Evolutionary conservation across 1,139 yeast species (phyloP).

Genomic region (Casaregolazyma suthepensis): DNA sequence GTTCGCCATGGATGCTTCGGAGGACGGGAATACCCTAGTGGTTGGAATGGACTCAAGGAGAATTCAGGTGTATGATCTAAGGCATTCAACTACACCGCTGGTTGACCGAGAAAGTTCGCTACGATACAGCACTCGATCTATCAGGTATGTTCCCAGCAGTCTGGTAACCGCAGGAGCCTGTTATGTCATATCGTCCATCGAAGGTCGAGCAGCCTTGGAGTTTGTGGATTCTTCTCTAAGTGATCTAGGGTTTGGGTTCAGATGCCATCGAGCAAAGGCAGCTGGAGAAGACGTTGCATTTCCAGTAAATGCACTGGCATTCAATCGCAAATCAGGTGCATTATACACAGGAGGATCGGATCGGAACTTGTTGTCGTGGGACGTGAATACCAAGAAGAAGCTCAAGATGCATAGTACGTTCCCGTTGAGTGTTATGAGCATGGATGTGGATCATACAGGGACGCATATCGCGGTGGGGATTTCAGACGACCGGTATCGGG

Average conservation of each 20-base stretch:
- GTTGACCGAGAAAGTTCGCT: conserved; percentile 64
- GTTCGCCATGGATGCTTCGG: conserved; percentile 54
- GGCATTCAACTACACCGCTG: conserved; percentile 41
- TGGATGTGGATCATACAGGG: conserved; percentile 38
- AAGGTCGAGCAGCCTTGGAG: conserved; percentile 82
- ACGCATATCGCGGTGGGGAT: conserved; percentile 47
- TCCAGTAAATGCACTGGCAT: conserved; percentile 67
- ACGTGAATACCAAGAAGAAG: conserved; percentile 55
- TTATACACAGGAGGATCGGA: conserved; percentile 80
- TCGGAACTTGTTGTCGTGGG: conserved; percentile 74
- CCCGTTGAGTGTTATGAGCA: conserved; percentile 43
- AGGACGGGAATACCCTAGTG: conserved; percentile 38
- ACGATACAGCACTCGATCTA: conserved; percentile 60
- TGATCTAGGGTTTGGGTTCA: conserved; percentile 63
- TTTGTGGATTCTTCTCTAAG: conserved; percentile 52
- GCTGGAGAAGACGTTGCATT: conserved; percentile 57
- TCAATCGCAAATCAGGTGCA: conserved; percentile 43
- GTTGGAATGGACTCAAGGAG: conserved; percentile 52
- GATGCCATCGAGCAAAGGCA: conserved; percentile 59
- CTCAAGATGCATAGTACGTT: conserved; percentile 53
- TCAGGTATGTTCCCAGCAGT: conserved; percentile 47
- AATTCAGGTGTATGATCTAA: conserved; percentile 54
- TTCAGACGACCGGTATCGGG: conserved; percentile 26
- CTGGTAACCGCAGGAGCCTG: conserved; percentile 42
- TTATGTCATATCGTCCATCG: conserved; percentile 74